Evolutionary conservation across 2,329 filamentous ascomycete genomes (phyloP).

Genomic region (Claviceps citrina): DNA sequence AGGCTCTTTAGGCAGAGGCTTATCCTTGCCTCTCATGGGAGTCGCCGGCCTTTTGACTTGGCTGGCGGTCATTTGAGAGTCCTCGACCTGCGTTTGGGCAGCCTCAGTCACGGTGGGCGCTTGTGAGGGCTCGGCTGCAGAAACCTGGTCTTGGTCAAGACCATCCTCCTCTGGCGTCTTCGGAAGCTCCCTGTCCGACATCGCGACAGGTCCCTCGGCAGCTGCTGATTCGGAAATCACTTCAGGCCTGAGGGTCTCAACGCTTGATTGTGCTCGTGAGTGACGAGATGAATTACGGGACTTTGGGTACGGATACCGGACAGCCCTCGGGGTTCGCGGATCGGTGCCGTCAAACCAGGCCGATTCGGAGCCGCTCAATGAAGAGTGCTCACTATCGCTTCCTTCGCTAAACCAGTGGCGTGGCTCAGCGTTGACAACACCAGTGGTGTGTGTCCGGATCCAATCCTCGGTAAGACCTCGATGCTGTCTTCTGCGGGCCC

Average conservation of each 20-base stretch:
- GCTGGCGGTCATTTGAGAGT: conserved; percentile 11
- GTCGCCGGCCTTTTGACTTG: conserved; percentile 18
- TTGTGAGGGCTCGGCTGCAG: conserved; percentile 2
- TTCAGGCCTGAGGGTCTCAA: conserved; percentile 36
- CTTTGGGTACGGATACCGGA: conserved; percentile 10
- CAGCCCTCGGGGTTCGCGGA: conserved; percentile 32
- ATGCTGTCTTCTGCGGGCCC: conserved; percentile 41
- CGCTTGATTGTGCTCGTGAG: conserved; percentile 35
- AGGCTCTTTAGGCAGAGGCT: conserved; percentile 23
- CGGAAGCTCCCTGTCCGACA: conserved; percentile 16
- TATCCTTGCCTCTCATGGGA: conserved; percentile 21
- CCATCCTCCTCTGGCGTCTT: conserved; percentile 2
- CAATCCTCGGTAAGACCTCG: conserved; percentile 65
- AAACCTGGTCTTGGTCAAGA: conserved; percentile 8
- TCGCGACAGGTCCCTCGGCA: conserved; percentile 12
- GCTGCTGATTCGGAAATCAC: conserved; percentile 7
- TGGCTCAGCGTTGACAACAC: conserved; percentile 51
- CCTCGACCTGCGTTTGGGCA: background rate
- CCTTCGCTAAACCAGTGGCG: conserved; percentile 71
- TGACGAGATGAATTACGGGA: conserved; percentile 18
- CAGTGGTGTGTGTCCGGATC: conserved; percentile 73
- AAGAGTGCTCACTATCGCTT: conserved; percentile 58
- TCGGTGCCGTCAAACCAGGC: conserved; percentile 36
- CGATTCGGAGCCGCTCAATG: conserved; percentile 50
- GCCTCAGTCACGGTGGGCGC: background rate